Evolutionary conservation across 805 yeast species (phyloP).

Genomic region (Scheffersomyces coipomensis): DNA sequence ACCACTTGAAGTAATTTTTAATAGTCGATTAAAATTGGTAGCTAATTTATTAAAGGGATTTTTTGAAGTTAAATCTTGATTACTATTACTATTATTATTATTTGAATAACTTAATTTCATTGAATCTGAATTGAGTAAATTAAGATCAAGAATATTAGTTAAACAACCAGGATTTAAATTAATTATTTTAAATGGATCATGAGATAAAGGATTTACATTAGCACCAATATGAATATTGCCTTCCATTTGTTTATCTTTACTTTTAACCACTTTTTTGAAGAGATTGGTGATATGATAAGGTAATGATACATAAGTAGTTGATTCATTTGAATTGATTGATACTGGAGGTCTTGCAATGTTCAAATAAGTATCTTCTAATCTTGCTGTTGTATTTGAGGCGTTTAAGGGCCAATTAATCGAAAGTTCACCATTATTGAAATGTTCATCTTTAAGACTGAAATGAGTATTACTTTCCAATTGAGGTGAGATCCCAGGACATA

Average conservation of each 20-base stretch:
- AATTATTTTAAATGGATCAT: conserved; percentile 53
- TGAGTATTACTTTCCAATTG: conserved; percentile 33
- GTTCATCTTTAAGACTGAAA: conserved; percentile 18
- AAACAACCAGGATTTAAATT: conserved; percentile 58
- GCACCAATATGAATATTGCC: conserved; percentile 53
- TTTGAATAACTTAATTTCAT: conserved; percentile 6
- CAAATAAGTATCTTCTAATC: conserved; percentile 24
- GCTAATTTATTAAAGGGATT: conserved; percentile 34
- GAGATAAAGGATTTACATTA: conserved; percentile 48
- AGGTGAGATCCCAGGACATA: conserved; percentile 33
- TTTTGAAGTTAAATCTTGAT: conserved; percentile 9
- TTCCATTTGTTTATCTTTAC: conserved; percentile 35
- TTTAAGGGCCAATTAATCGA: conserved; percentile 26
- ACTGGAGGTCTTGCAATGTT: conserved; percentile 39
- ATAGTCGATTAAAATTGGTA: conserved; percentile 26
- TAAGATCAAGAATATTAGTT: conserved; percentile 16
- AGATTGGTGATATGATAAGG: conserved; percentile 48
- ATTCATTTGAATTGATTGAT: conserved; percentile 25
- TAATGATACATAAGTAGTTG: conserved; percentile 51
- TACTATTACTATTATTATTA: conserved; percentile 6
- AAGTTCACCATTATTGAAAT: conserved; percentile 6
- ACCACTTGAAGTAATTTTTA: conserved; percentile 8
- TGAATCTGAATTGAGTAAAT: not conserved
- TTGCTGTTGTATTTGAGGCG: conserved; percentile 12
- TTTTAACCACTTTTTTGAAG: conserved; percentile 33